Conservation (phyloP, 495 filamentous ascomycete species). For the Podospora appendiculata region DNA sequence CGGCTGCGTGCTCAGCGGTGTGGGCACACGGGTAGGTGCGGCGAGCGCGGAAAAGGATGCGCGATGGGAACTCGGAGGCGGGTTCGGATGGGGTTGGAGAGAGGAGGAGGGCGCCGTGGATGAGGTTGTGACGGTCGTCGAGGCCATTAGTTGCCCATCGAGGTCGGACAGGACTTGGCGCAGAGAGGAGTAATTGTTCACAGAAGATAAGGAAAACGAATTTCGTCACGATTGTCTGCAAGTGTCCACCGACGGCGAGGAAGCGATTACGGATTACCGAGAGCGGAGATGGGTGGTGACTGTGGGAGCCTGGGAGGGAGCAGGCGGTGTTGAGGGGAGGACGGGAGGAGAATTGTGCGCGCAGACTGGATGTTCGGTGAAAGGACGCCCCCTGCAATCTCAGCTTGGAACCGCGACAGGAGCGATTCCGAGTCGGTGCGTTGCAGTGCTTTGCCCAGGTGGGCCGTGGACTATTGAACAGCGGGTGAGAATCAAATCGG, state of each 20-base stretch:
- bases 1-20: background rate
- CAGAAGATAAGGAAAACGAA: too few species aligned
- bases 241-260: too few species aligned
- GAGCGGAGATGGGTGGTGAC: background rate
- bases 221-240: too few species aligned
- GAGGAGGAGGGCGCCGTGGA: constrained; percentile 11
- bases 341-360: constrained; percentile 2
- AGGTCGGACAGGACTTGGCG: background rate
- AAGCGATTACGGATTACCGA: too few species aligned
- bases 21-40: constrained; percentile 17
- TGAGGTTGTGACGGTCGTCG: constrained; percentile 23
- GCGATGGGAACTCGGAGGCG: constrained; percentile 4
- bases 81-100: background rate
- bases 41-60: constrained; percentile 27
- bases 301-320: background rate
- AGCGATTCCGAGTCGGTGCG: constrained; percentile 8
- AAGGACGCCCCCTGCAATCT: constrained; percentile 7
- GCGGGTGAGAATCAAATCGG: constrained; percentile 8
- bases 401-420: background rate
- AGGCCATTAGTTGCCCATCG: constrained; percentile 31
- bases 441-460: constrained; percentile 3
- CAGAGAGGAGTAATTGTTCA: too few species aligned
- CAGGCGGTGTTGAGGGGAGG: background rate
- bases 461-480: constrained; percentile 4
- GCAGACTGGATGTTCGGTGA: background rate